These are phyloP conservation scores for Taiozyma sp. DNA, from an alignment of 1,139 yeast species.

Conservation along the genomic window DNA sequence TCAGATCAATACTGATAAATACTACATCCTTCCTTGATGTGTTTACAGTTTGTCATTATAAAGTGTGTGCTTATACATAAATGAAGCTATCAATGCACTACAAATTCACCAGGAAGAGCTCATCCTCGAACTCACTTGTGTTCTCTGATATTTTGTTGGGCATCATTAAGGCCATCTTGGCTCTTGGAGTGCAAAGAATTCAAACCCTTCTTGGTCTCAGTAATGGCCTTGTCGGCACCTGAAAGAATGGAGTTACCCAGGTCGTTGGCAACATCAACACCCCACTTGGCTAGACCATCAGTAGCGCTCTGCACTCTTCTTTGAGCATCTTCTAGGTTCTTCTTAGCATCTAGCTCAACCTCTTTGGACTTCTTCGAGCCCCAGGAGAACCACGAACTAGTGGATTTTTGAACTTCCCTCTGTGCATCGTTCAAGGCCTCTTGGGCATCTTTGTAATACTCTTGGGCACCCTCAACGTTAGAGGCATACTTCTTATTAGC, in stretches of 20 bases:
- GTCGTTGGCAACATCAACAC: conserved; percentile 11
- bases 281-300: conserved; percentile 21
- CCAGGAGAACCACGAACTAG: conserved; percentile 30
- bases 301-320: conserved; percentile 24
- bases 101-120: neutral
- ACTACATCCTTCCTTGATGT: neutral
- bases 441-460: conserved; percentile 25
- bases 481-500: conserved; percentile 24
- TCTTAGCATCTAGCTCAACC: conserved; percentile 28
- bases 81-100: neutral
- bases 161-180: conserved; percentile 25
- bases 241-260: conserved; percentile 25
- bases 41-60: neutral
- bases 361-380: conserved; percentile 27
- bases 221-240: conserved; percentile 25
- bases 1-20: too few species aligned
- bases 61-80: neutral
- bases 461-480: conserved; percentile 26
- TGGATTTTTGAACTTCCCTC: conserved; percentile 24
- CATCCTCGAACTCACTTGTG: conserved; percentile 12
- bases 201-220: conserved; percentile 26
- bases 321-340: conserved; percentile 26
- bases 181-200: conserved; percentile 24
- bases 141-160: conserved; percentile 26
- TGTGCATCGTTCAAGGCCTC: conserved; percentile 29